Base-by-base conservation (phyloP, 1,284 basidiomycete genomes). In the Gomphus sp. region DNA sequence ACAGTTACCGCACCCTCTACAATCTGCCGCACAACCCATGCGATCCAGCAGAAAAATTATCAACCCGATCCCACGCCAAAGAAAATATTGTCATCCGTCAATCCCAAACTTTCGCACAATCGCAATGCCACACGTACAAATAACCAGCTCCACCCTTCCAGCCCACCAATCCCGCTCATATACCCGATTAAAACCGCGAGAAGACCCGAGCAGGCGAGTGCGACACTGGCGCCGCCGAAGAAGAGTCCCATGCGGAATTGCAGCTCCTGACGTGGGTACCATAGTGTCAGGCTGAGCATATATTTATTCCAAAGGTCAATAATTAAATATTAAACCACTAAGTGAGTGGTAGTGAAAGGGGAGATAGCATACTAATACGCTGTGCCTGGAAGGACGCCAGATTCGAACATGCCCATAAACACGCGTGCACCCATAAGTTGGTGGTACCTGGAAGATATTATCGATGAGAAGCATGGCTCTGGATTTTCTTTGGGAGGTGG, bases 301-400 rank as follows among this genome's bases (percentile, higher is more conserved):
- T 28, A 31, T 12, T 53, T 36, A 31, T 31, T 5, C 3, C 28
- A 31, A 31, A 31, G 68, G 52, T 43, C 16, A 43, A 18, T 4
- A 7, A 8, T 43, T 37, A 37, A 37, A 10, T 12, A 12, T 37
- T 4, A n/a, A 31, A 31, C 28, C 5, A 31, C 28, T 16, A n/a
- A 8, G 41, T 18, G 16, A 6, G 41, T n/a, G 41, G 5, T 4
- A 43, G 16, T 16, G 16, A 16, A n/a, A 16, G n/a, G 41, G 16
- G n/a, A n/a, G 41, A 43, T 16, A 8, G 5, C 74, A 33, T 54
- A 73, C 72, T 85, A 87, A 67, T 84, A 87, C 0, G 80, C 78
- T 5, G 85, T 82, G 18, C 85, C 84, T 6, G 85, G 84, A 65
- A 87, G 85, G 25, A 88, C 68, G 0, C 87, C 87, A 6, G 84